Evolutionary conservation across 768 basidiomycete genomes (phyloP), one percentile per base, ranked within the genome.

Genomic region (Trametes sanguinea): DNA sequence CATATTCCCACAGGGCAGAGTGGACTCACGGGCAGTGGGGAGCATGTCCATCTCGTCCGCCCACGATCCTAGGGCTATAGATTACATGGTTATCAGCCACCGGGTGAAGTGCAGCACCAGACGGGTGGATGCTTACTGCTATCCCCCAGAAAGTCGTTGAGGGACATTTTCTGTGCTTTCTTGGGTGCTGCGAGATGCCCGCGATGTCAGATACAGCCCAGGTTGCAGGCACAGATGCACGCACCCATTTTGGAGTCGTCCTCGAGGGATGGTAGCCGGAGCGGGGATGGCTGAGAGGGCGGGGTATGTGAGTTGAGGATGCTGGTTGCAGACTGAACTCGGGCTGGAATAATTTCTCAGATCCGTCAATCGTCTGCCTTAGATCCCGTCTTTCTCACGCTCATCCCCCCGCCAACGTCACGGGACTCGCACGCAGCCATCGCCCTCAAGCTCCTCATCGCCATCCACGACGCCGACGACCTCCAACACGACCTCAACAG

Each of bases 11-110:
- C 48, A 48, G 29, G 22, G 30, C 43, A 61, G 42, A 51, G 16
- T 39, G 33, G 42, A 81, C 95, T 79, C 79, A 98, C 96, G 96
- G 71, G 94, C 95, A 68, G 86, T 90, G 30, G 96, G 96, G 64
- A 98, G 83, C 33, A 83, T 69, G 67, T 97, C 95, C 93, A 98
- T 95, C 76, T 98, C 97, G 74, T 98, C 97, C 6, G 97, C 97
- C 97, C 97, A 99, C 72, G 93, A 95, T 70, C 94, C 96, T 54
- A 92, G 78, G 55, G 87, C 93, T 94, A 61, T 13, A 60, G 70
- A 55, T 53, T 29, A 39, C 58, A 53, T 44, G 52, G 45, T 65
- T 62, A 62, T 37, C 6, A 37, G 35, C 11, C 11, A 11, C 35
- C 11, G 6, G 66, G 47, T 55, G 54, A 48, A 50, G 33, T 33